Percentiles rank a stretch among this genome's conserved stretches.
phyloP scores from a whole-genome alignment of 257 asterid genomes.

The Cruciata laevipes region DNA sequence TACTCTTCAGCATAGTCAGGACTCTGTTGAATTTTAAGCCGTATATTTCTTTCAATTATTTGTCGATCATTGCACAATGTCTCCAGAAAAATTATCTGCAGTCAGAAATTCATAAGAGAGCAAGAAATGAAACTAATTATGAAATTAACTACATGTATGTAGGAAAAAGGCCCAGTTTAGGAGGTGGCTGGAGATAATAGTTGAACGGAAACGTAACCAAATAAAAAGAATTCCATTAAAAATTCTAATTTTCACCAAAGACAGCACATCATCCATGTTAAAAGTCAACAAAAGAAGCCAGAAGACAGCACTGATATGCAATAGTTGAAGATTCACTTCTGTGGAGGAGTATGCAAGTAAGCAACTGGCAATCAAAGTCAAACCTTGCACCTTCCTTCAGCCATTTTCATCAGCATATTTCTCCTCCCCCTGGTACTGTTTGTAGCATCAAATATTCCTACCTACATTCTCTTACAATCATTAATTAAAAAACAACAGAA shows the following conservation, averaged over 20 bases:
- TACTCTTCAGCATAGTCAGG: slow-evolving; percentile 99
- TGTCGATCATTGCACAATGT: slow-evolving; percentile 80
- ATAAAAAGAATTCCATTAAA: not conserved
- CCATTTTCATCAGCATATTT: slow-evolving; percentile 95
- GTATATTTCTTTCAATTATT: slow-evolving; percentile 93
- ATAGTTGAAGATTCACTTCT: not conserved
- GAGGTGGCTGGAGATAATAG: not conserved
- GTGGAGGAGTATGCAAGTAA: not conserved
- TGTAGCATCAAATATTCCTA: slow-evolving; percentile 96
- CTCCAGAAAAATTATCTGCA: slow-evolving; percentile 89
- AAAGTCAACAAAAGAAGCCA: not conserved
- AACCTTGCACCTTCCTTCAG: slow-evolving; percentile 99
- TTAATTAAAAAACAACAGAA: slow-evolving; percentile 23
- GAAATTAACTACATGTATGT: slow-evolving; percentile 12
- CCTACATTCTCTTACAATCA: slow-evolving; percentile 41
- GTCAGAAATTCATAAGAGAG: slow-evolving; percentile 21
- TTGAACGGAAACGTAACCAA: not conserved
- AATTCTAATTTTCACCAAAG: not conserved
- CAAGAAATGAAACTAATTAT: slow-evolving; percentile 9
- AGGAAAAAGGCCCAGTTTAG: not conserved
- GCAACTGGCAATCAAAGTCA: not conserved
- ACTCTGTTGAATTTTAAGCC: slow-evolving; percentile 99
- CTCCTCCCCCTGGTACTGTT: slow-evolving; percentile 84
- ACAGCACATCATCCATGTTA: not conserved
- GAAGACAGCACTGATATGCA: not conserved